Evolutionary conservation across 768 basidiomycete genomes (phyloP).

Genomic region (Suillus fuscotomentosus): DNA sequence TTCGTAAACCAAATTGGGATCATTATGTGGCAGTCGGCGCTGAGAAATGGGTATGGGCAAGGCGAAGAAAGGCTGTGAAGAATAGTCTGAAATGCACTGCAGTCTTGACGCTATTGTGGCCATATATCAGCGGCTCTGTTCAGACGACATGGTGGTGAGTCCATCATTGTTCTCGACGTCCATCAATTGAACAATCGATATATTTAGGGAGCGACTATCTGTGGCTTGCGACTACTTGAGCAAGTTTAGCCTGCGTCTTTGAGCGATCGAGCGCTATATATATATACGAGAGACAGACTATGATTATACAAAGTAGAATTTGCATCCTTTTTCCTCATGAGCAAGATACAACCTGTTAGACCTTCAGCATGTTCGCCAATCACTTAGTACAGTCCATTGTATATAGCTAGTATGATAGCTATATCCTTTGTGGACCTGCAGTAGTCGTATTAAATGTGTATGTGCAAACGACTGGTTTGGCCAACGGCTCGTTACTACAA

Average conservation of each 20-base stretch:
- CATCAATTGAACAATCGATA: neutral
- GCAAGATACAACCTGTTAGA: neutral
- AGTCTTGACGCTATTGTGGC: constrained; percentile 7
- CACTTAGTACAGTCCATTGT: neutral
- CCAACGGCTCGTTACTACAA: too few relatives aligned
- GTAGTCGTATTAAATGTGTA: too few relatives aligned
- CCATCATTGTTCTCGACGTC: neutral
- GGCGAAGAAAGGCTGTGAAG: constrained; percentile 4
- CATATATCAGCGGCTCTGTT: constrained; percentile 8
- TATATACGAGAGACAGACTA: neutral
- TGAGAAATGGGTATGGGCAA: constrained; percentile 32
- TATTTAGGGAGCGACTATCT: neutral
- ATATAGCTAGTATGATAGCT: neutral
- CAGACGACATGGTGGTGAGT: neutral
- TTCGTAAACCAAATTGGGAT: constrained; percentile 33
- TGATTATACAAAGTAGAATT: neutral
- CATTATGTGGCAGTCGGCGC: constrained; percentile 37
- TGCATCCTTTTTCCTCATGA: too few relatives aligned
- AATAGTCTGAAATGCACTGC: constrained; percentile 5
- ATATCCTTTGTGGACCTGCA: too few relatives aligned
- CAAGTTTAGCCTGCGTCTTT: neutral
- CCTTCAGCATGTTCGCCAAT: too few relatives aligned
- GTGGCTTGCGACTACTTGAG: neutral
- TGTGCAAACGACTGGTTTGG: too few relatives aligned
- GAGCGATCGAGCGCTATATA: neutral